Evolutionary conservation across 768 basidiomycete species (phyloP), one percentile per base, ranked within the genome.

Genomic region (Leccinum imitatum): DNA sequence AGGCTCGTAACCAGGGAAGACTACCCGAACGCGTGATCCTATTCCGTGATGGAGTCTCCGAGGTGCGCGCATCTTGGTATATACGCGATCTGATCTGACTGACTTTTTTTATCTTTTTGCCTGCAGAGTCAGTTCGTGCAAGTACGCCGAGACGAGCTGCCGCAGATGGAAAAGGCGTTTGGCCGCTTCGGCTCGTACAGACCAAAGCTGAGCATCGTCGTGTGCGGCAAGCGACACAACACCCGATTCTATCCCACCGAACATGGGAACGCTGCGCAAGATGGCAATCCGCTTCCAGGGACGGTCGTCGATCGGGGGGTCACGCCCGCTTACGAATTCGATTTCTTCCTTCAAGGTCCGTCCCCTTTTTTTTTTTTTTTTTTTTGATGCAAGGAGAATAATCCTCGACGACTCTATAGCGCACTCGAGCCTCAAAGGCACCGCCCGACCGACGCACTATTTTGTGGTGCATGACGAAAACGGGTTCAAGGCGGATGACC

Each of bases 1-100:
- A 66, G 52, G 56, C 53, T 6, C 73, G 57, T 53, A 79, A 76
- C 62, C 67, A 65, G 1, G 73, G 72, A 4, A 39, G 48, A 21
- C 14, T 84, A 3, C 83, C 83, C 1, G 39, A 71, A 15, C 78
- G 82, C 2, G 71, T 84, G 9, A 63, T 84, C 27, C 73, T 84
- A 5, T 84, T 79, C 63, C 77, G 82, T 2, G 92, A 93, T 68
- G 91, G 91, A 41, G 90, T 93, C 14, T 91, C 90, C 1, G 90
- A 92, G 76, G 90, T 89, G 48, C 23, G 75, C 58, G 27, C 17
- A 14, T 47, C 50, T 9, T 48, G 23, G 3, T 41, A 5, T 41
- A 9, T 52, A 21, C 19, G 3, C 23, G n/a, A 25, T 51, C 50
- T 48, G 21, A 58, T 31, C 19, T 7, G 33, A 39, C 9, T 15